Conservation (phyloP, 2,329 filamentous ascomycete species). For the Paecilomyces sp. region DNA sequence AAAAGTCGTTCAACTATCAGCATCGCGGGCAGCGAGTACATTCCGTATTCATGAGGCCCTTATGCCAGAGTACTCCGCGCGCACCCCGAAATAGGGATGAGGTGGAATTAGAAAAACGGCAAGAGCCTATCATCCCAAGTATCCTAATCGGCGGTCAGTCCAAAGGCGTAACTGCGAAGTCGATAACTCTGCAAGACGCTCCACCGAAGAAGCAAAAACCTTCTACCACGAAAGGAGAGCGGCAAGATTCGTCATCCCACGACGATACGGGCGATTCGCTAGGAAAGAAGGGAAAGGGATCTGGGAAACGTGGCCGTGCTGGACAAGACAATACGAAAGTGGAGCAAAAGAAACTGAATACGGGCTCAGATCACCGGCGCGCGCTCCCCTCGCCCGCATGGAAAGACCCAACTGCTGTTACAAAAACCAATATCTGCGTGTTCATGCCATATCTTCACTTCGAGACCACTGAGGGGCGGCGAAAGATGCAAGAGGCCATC, state of each 20-base stretch:
- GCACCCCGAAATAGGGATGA: conserved; percentile 19
- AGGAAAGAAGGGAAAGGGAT: conserved; percentile 22
- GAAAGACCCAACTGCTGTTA: conserved; percentile 15
- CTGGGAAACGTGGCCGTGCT: conserved; percentile 20
- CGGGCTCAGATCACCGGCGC: conserved; percentile 23
- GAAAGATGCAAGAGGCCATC: conserved; percentile 52
- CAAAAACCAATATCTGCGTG: conserved; percentile 22
- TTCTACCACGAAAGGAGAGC: conserved; percentile 14
- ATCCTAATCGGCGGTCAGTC: background rate
- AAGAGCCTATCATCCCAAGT: conserved; percentile 5
- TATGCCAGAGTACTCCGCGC: conserved; percentile 46
- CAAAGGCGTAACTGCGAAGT: background rate
- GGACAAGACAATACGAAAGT: conserved; percentile 14
- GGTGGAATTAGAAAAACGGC: conserved; percentile 21
- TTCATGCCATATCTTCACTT: conserved; percentile 63
- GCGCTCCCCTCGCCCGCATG: conserved; percentile 32
- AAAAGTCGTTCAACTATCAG: conserved; percentile 55
- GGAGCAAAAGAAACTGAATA: conserved; percentile 24
- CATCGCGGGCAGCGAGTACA: conserved; percentile 53
- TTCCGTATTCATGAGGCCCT: conserved; percentile 56
- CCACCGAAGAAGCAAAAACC: conserved; percentile 20
- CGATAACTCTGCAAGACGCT: background rate
- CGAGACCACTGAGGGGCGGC: conserved; percentile 49
- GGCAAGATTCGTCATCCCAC: conserved; percentile 15
- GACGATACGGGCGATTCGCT: conserved; percentile 15